phyloP scores from a whole-genome alignment of 345 rosid species.

The Salix exigua region DNA sequence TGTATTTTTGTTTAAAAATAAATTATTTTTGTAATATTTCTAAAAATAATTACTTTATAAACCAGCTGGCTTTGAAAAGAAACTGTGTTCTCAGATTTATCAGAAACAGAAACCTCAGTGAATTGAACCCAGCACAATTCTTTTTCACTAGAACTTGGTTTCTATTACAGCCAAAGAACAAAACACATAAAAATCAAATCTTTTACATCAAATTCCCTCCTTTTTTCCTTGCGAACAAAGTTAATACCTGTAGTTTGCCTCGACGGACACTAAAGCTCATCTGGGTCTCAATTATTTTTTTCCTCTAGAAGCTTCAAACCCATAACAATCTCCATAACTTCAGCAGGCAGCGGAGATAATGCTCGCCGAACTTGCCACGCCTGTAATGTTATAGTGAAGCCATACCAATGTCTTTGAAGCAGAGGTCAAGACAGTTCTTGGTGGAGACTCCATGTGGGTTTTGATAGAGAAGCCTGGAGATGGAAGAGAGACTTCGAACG shows the following conservation, averaged over 20 bases:
- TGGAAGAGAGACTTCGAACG: constrained; percentile 27
- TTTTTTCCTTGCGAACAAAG: constrained; percentile 2
- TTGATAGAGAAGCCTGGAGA: constrained; percentile 28
- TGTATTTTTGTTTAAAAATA: too few species aligned
- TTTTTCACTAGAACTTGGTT: background rate
- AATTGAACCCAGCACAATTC: background rate
- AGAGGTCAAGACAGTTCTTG: constrained; percentile 28
- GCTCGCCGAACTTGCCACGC: constrained; percentile 89
- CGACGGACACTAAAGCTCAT: constrained; percentile 79
- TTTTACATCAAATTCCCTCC: background rate
- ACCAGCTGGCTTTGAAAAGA: too few species aligned
- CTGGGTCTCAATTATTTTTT: constrained; percentile 41
- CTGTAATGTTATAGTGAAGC: constrained; percentile 34
- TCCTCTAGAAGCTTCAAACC: constrained; percentile 72
- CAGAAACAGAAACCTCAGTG: background rate
- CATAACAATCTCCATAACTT: constrained; percentile 55
- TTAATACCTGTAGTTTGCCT: constrained; percentile 70
- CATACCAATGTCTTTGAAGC: constrained; percentile 28
- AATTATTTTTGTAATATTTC: too few species aligned
- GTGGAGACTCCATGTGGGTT: constrained; percentile 28
- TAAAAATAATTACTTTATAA: too few species aligned
- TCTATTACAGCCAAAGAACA: background rate
- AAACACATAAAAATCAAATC: background rate
- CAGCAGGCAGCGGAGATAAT: constrained; percentile 58
- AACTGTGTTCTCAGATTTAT: too few species aligned